These are phyloP conservation scores for Lophiostoma macrostomum DNA, from an alignment of 495 filamentous ascomycete species.

Conservation along the genomic window DNA sequence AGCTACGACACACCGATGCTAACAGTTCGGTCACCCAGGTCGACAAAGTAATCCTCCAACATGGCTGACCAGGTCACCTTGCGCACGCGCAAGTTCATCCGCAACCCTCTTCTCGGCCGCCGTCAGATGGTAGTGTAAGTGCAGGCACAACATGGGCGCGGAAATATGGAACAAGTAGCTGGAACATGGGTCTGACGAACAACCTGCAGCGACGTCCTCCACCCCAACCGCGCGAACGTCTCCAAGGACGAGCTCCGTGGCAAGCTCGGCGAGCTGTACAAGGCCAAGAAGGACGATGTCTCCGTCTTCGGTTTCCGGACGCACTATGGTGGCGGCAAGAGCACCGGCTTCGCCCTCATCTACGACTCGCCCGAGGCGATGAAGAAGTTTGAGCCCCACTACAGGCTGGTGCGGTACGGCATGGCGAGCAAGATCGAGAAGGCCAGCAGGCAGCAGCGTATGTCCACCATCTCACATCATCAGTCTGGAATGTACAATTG, in stretches of 20 bases:
- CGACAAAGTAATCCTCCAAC: slow-evolving; percentile 39
- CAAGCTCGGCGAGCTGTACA: slow-evolving; percentile 95
- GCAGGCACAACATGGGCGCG: not conserved
- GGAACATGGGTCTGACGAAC: slow-evolving; percentile 19
- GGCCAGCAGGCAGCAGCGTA: slow-evolving; percentile 97
- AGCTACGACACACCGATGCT: too few species aligned
- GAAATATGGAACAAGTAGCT: slow-evolving; percentile 10
- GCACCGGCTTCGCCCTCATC: slow-evolving; percentile 95
- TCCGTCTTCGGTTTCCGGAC: slow-evolving; percentile 97
- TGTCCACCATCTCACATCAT: slow-evolving; percentile 46
- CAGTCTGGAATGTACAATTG: not conserved
- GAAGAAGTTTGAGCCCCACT: slow-evolving; percentile 99
- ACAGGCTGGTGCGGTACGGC: slow-evolving; percentile 90
- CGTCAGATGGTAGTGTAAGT: slow-evolving; percentile 99
- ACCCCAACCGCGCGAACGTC: slow-evolving; percentile 96
- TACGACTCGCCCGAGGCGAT: slow-evolving; percentile 95
- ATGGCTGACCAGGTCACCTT: slow-evolving; percentile 97
- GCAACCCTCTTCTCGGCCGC: slow-evolving; percentile 95
- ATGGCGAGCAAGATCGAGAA: slow-evolving; percentile 90
- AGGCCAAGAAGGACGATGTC: slow-evolving; percentile 92
- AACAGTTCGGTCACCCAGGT: not conserved
- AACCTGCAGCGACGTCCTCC: slow-evolving; percentile 86
- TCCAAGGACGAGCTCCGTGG: slow-evolving; percentile 96
- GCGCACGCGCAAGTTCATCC: slow-evolving; percentile 99
- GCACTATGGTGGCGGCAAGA: slow-evolving; percentile 99